These are phyloP conservation scores for Brassica balearica DNA, from an alignment of 441 rosid species.

Conservation along the genomic window DNA sequence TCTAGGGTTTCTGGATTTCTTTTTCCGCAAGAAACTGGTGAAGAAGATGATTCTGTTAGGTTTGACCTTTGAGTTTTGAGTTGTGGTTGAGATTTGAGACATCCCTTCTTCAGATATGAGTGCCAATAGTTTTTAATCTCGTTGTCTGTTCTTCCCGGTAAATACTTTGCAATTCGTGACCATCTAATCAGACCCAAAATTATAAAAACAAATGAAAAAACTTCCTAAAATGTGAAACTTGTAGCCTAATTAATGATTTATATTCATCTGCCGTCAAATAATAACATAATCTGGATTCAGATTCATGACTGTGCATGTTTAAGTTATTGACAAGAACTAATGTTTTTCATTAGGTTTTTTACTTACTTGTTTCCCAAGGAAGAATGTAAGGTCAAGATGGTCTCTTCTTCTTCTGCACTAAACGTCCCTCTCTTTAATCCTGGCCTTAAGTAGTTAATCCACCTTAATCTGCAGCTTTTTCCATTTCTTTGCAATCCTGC, in stretches of 20 bases:
- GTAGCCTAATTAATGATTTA: background rate
- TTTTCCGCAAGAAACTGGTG: slow-evolving; percentile 36
- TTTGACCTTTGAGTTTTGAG: slow-evolving; percentile 36
- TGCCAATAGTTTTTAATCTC: slow-evolving; percentile 91
- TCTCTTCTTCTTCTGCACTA: slow-evolving; percentile 64
- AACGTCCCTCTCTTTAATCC: slow-evolving; percentile 74
- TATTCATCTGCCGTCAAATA: background rate
- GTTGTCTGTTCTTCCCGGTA: slow-evolving; percentile 86
- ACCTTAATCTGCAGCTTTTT: slow-evolving; percentile 82
- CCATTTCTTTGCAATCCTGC: slow-evolving; percentile 87
- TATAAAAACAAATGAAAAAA: slow-evolving; percentile 27
- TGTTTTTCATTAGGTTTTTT: background rate
- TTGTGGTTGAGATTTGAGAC: slow-evolving; percentile 48
- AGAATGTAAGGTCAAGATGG: slow-evolving; percentile 65
- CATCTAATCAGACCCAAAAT: slow-evolving; percentile 50
- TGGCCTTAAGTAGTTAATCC: slow-evolving; percentile 87
- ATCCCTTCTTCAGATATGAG: slow-evolving; percentile 73
- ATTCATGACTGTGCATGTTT: slow-evolving; percentile 11
- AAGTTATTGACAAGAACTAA: background rate
- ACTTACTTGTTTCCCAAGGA: slow-evolving; percentile 83
- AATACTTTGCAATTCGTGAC: slow-evolving; percentile 75
- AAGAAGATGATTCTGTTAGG: slow-evolving; percentile 30
- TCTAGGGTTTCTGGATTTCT: slow-evolving; percentile 42
- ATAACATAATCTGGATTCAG: background rate
- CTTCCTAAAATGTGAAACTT: background rate